Percentiles rank a stretch among this genome's conserved stretches.
Conservation (phyloP, 2,329 filamentous ascomycete genomes). For the Colletotrichum sp. region DNA sequence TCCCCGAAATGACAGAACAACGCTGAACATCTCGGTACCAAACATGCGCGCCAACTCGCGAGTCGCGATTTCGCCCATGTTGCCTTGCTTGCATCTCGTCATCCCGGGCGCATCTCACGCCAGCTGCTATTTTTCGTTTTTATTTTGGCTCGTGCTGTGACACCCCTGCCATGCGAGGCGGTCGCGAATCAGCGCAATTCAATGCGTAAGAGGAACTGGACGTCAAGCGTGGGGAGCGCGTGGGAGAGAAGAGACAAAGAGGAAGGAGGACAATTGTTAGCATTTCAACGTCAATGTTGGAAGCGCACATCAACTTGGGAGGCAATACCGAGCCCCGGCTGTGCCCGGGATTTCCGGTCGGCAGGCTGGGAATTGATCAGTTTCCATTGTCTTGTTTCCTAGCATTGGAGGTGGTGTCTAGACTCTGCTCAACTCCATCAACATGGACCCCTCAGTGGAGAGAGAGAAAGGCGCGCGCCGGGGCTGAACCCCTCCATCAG, state of each 20-base stretch:
- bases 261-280: neutral
- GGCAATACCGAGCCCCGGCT: neutral
- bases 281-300: neutral
- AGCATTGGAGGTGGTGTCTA: neutral
- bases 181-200: neutral
- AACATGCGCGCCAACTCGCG: neutral
- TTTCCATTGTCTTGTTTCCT: slow-evolving; percentile 1
- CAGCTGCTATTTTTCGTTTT: neutral
- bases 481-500: neutral
- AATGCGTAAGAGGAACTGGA: neutral
- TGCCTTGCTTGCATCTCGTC: neutral
- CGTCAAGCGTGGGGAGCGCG: neutral
- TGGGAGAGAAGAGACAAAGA: neutral
- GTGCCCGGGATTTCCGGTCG: neutral
- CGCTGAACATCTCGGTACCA: neutral
- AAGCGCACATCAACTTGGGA: neutral
- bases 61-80: neutral
- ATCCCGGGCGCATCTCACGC: neutral
- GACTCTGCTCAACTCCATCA: neutral
- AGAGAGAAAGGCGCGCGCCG: neutral
- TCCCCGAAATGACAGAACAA: neutral
- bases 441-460: neutral
- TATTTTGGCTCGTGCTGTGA: neutral
- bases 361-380: neutral
- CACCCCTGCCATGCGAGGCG: neutral